Conservation (phyloP, 768 basidiomycete genomes). For the Suillus decipiens region DNA sequence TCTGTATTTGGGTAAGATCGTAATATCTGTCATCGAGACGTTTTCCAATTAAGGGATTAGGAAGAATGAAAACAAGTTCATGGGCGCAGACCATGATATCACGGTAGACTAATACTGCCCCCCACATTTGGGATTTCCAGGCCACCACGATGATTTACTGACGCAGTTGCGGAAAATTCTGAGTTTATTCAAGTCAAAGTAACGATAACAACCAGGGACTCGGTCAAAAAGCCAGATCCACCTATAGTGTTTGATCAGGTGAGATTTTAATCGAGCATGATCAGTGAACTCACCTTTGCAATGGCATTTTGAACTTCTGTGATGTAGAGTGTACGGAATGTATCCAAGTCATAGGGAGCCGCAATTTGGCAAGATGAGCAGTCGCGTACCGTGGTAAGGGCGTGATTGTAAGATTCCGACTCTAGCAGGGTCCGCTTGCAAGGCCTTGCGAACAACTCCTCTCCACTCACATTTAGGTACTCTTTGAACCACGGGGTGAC, state of each 20-base stretch:
- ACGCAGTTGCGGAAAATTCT: too few species aligned
- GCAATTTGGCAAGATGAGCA: neutral
- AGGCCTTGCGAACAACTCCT: slow-evolving; percentile 6
- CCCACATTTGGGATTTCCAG: too few species aligned
- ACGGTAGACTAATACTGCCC: too few species aligned
- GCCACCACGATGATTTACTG: too few species aligned
- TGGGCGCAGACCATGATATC: too few species aligned
- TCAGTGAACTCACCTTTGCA: slow-evolving; percentile 9
- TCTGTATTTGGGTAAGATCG: too few species aligned
- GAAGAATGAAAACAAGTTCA: too few species aligned
- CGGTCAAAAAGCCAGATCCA: neutral
- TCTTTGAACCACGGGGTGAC: neutral
- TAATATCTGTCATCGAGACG: too few species aligned
- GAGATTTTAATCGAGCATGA: neutral
- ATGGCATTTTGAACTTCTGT: slow-evolving; percentile 4
- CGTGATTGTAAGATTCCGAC: neutral
- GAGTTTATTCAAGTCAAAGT: too few species aligned
- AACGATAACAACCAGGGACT: neutral
- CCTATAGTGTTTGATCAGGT: neutral
- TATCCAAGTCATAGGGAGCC: neutral
- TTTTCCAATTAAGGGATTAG: too few species aligned
- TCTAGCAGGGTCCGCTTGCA: neutral
- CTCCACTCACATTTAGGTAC: slow-evolving; percentile 4
- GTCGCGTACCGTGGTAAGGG: neutral
- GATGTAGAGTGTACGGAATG: neutral